Evolutionary conservation across 106 monocot genomes (phyloP).

Genomic region (Dioscorea alata): DNA sequence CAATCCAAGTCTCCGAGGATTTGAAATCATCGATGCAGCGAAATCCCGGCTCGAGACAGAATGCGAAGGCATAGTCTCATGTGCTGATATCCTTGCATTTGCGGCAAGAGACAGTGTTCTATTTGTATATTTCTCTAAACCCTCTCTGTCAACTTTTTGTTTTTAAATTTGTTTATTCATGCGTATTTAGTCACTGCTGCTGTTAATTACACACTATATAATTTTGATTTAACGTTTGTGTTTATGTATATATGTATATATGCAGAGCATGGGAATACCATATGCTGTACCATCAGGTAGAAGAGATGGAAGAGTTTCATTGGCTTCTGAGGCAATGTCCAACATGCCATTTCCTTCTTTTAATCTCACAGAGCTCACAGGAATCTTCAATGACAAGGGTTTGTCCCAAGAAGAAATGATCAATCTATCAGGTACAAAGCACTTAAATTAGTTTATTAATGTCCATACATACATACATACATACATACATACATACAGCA

Average conservation of each 20-base stretch:
- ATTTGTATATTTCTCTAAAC: too few species aligned
- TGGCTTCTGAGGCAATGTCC: too few species aligned
- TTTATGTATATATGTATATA: too few species aligned
- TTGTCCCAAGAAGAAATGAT: constrained; percentile 34
- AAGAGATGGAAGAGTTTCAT: constrained; percentile 21
- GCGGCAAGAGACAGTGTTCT: constrained; percentile 22
- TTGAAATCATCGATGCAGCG: constrained; percentile 18
- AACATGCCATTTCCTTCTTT: constrained; percentile 27
- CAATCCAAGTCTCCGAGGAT: constrained; percentile 17
- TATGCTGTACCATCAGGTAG: constrained; percentile 16
- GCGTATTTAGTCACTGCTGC: too few species aligned
- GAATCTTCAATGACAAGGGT: constrained; percentile 19
- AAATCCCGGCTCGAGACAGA: constrained; percentile 16
- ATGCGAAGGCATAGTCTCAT: constrained; percentile 28
- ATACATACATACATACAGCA: too few species aligned
- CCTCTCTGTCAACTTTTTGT: too few species aligned
- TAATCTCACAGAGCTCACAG: constrained; percentile 10
- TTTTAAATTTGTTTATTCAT: too few species aligned
- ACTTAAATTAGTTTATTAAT: too few species aligned
- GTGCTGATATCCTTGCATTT: constrained; percentile 34
- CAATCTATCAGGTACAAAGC: constrained; percentile 15
- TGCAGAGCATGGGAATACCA: too few species aligned
- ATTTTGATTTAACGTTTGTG: too few species aligned
- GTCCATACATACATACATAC: too few species aligned
- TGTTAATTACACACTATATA: too few species aligned